Percentiles rank a stretch among this genome's conserved stretches.
These are phyloP conservation scores for Citrus unshiu DNA, from an alignment of 345 rosid species.

Conservation along the genomic window DNA sequence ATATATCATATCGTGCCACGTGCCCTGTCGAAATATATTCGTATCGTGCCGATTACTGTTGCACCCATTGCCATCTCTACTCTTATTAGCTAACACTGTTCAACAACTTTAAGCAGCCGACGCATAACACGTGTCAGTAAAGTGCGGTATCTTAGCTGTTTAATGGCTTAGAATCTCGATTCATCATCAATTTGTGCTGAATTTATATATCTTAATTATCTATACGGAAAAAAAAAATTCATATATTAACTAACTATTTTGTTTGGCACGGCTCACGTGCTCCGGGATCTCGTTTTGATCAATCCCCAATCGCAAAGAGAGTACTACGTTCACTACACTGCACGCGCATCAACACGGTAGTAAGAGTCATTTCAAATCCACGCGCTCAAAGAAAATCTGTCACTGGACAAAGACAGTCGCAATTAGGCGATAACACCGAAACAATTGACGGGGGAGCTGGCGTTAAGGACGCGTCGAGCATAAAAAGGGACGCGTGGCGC, in stretches of 20 bases:
- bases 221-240: too few species aligned
- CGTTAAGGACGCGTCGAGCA: conserved; percentile 18
- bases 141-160: too few species aligned
- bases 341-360: not conserved
- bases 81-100: too few species aligned
- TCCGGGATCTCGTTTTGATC: not conserved
- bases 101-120: too few species aligned
- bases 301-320: not conserved
- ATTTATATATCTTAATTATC: not conserved
- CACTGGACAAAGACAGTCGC: not conserved
- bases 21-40: accelerated
- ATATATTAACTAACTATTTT: not conserved
- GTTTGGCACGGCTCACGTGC: not conserved
- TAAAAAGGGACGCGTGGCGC: conserved; percentile 18
- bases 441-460: not conserved
- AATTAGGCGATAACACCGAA: conserved; percentile 5
- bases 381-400: not conserved
- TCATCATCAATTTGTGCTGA: not conserved
- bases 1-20: accelerated
- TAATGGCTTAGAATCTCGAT: not conserved
- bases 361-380: not conserved
- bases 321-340: not conserved
- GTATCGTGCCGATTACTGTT: accelerated
- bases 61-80: too few species aligned
- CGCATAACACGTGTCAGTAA: not conserved